Evolutionary conservation across 2,329 filamentous ascomycete species (phyloP), one percentile per base, ranked within the genome.

Genomic region (Talaromyces sp.): DNA sequence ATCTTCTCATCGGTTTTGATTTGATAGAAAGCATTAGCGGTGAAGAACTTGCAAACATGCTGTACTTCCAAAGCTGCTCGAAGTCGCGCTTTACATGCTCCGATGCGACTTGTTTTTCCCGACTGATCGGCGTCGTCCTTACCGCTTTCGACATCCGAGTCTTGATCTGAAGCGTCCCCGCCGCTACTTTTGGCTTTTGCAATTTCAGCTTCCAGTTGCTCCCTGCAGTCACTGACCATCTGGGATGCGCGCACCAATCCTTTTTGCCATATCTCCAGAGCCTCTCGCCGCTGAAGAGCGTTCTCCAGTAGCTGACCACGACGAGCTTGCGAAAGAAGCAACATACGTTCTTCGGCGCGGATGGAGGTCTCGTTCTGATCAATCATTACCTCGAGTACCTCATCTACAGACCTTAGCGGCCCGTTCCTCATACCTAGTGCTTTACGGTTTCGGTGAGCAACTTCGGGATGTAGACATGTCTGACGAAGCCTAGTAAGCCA

Each of bases 341-440:
- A 82, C 2, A 83, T 80, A 61, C 92, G 86, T 72, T 95, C 89
- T 65, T 94, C 89, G 0, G 84, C 78, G 61, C 89, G 86, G 64
- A 94, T 85, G 0, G 79, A 74, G 6, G 81, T 81, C 65, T 94
- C 90, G 50, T 90, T 93, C 72, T 94, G 89, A 63, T 97, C 92
- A 65, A 97, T 89, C 94, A 99, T 97, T 4, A 89, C 88, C 68
- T 92, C 89, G 11, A 99, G 81, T 1, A 98, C 94, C 75, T 98
- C 91, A 19, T 89, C 86, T 1, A 97, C 89, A 0, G 93, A 96
- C 13, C 91, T 85, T 68, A 97, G 82, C 0, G 91, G 89, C 0
- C 86, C 88, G 62, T 83, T 83, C 58, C 83, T 86, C 52, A 85
- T 83, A 2, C 89, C 89, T 1, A 91, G 77, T 0, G 86, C 84